Evolutionary conservation across 2,329 filamentous ascomycete genomes (phyloP).

Genomic region (Parastagonospora nodorum): DNA sequence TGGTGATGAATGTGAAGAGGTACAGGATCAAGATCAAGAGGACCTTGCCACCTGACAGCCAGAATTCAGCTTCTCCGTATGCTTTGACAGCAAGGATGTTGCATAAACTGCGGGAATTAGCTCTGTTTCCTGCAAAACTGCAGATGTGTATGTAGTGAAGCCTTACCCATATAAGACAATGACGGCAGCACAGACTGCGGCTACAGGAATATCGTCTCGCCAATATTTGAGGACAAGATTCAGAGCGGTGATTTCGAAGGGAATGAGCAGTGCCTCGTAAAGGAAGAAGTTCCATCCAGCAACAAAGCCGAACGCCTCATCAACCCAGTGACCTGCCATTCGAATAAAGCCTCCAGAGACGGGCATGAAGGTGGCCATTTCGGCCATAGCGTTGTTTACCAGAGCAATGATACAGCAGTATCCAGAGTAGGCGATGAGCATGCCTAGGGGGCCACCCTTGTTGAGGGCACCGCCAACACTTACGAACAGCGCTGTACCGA

Average conservation of each 20-base stretch:
- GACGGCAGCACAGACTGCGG: constrained; percentile 48
- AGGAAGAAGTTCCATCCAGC: constrained; percentile 59
- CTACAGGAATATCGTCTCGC: constrained; percentile 54
- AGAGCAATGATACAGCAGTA: constrained; percentile 63
- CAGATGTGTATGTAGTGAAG: neutral
- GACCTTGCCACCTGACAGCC: constrained; percentile 53
- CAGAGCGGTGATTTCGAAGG: constrained; percentile 57
- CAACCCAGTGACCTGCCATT: constrained; percentile 67
- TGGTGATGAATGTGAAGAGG: constrained; percentile 54
- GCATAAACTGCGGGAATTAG: constrained; percentile 47
- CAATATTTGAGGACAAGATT: constrained; percentile 47
- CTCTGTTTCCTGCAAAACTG: neutral
- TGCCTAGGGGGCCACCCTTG: constrained; percentile 56
- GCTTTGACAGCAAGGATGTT: constrained; percentile 53
- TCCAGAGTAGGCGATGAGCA: constrained; percentile 64
- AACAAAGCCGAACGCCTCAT: constrained; percentile 67
- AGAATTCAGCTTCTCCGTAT: constrained; percentile 54
- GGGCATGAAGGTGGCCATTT: constrained; percentile 68
- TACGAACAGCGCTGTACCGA: constrained; percentile 60
- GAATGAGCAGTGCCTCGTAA: constrained; percentile 57
- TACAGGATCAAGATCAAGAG: constrained; percentile 53
- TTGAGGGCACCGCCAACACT: constrained; percentile 63
- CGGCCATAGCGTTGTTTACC: constrained; percentile 69
- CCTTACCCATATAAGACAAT: constrained; percentile 51
- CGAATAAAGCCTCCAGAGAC: constrained; percentile 68